Evolutionary conservation across 2,329 filamentous ascomycete genomes (phyloP).

Genomic region (Neofusicoccum laricinum): DNA sequence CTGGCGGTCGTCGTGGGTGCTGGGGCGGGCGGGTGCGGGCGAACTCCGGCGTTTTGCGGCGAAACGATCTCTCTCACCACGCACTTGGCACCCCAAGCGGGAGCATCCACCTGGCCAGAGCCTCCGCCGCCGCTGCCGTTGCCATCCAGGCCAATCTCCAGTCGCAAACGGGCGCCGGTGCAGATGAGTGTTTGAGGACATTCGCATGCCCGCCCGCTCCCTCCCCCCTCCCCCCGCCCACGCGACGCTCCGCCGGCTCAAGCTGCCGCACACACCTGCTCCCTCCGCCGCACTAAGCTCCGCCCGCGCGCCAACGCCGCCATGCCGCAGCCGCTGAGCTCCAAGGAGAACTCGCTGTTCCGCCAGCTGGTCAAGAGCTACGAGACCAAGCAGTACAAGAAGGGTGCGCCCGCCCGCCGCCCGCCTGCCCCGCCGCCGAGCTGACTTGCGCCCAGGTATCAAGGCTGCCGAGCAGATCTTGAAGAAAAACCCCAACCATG

Average conservation of each 20-base stretch:
- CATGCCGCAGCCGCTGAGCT: constrained; percentile 71
- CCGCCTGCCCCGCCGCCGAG: constrained; percentile 5
- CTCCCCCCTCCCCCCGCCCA: neutral
- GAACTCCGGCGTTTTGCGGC: neutral
- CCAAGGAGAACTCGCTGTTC: constrained; percentile 93
- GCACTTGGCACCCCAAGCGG: neutral
- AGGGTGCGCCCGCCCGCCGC: constrained; percentile 47
- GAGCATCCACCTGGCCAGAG: constrained; percentile 14
- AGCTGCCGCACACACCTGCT: neutral
- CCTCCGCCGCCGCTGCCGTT: neutral
- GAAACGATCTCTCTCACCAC: constrained; percentile 7
- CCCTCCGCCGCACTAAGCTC: neutral
- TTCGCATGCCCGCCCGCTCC: neutral
- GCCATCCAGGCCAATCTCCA: neutral
- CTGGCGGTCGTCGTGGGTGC: too few relatives aligned
- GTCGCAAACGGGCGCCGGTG: constrained; percentile 1
- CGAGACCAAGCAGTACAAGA: constrained; percentile 98
- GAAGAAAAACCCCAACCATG: constrained; percentile 91
- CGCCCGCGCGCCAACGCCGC: neutral
- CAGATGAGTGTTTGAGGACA: constrained; percentile 8
- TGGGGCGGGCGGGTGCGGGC: too few relatives aligned
- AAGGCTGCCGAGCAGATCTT: constrained; percentile 97
- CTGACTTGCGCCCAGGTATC: constrained; percentile 57
- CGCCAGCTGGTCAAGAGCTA: constrained; percentile 92
- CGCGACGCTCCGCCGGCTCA: neutral